Evolutionary conservation across 495 filamentous ascomycete species (phyloP), one percentile per base, ranked within the genome.

Genomic region (Trichoderma reesei): DNA sequence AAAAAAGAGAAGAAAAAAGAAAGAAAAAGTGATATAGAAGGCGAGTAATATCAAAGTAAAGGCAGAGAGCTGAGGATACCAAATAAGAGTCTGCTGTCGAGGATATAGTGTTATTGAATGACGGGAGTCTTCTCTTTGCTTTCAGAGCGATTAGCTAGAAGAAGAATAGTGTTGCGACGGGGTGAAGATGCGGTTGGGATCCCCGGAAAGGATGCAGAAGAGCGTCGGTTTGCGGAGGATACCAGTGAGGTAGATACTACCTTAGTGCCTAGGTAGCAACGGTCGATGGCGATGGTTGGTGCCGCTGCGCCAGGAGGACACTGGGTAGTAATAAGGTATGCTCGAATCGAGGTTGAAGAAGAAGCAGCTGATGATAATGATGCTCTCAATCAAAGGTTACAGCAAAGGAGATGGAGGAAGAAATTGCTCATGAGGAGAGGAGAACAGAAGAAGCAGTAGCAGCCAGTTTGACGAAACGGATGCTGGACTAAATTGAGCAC

Each of bases 1-100:
- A 51, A 61, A 60, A 31, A 51, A 46, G 14, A 51, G 59, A 41
- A 60, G 46, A 61, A 38, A 48, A n/a, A n/a, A n/a, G n/a, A n/a
- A n/a, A n/a, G n/a, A n/a, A n/a, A n/a, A n/a, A n/a, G n/a, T n/a
- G n/a, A n/a, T n/a, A n/a, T n/a, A n/a, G n/a, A n/a, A n/a, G n/a
- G n/a, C n/a, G n/a, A n/a, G n/a, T n/a, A n/a, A n/a, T n/a, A n/a
- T n/a, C n/a, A n/a, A n/a, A n/a, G n/a, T n/a, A n/a, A n/a, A n/a
- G n/a, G n/a, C n/a, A n/a, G n/a, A n/a, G n/a, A n/a, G n/a, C n/a
- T n/a, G n/a, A n/a, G n/a, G n/a, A n/a, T n/a, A n/a, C n/a, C n/a
- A n/a, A n/a, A n/a, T n/a, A n/a, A n/a, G n/a, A n/a, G n/a, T n/a
- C n/a, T n/a, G 42, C n/a, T 16, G 5, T 3, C 13, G n/a, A n/a